Evolutionary conservation across 1,139 yeast species (phyloP).

Genomic region (Pichia sp.): DNA sequence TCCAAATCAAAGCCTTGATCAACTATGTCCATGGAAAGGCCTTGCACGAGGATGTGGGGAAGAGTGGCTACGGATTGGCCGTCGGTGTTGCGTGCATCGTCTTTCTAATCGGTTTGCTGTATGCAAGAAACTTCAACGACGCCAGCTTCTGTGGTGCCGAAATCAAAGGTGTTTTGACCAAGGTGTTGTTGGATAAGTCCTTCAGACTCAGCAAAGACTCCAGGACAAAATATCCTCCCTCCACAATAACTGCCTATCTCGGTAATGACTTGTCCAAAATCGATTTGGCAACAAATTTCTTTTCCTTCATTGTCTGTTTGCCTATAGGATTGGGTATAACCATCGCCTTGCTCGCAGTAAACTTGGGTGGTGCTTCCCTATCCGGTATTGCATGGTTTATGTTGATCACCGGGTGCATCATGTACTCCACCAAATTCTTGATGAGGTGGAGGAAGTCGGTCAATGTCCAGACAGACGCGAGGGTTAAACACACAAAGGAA

Average conservation of each 20-base stretch:
- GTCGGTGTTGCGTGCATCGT: constrained; percentile 49
- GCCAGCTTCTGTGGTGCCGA: constrained; percentile 66
- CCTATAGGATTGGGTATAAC: constrained; percentile 58
- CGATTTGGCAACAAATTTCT: constrained; percentile 70
- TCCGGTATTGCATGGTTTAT: constrained; percentile 35
- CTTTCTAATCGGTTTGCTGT: constrained; percentile 33
- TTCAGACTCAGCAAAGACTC: constrained; percentile 58
- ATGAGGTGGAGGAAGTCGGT: constrained; percentile 38
- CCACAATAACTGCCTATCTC: constrained; percentile 67
- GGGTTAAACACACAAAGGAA: constrained; percentile 44
- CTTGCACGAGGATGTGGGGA: constrained; percentile 30
- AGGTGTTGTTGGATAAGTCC: constrained; percentile 63
- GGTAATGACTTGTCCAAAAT: constrained; percentile 78
- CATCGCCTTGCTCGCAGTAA: constrained; percentile 59
- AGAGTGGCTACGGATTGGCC: constrained; percentile 58
- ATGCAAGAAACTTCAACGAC: constrained; percentile 53
- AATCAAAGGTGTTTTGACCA: constrained; percentile 60
- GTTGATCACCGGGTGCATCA: constrained; percentile 24
- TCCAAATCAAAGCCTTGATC: constrained; percentile 51
- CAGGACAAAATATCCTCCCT: constrained; percentile 55
- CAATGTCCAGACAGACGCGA: constrained; percentile 39
- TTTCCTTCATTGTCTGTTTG: constrained; percentile 59
- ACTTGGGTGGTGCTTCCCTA: constrained; percentile 66
- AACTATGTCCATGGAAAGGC: constrained; percentile 42
- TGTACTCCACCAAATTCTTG: constrained; percentile 33